Evolutionary conservation across 345 rosid species (phyloP), one percentile per base, ranked within the genome.

Genomic region (Moringa oleifera): DNA sequence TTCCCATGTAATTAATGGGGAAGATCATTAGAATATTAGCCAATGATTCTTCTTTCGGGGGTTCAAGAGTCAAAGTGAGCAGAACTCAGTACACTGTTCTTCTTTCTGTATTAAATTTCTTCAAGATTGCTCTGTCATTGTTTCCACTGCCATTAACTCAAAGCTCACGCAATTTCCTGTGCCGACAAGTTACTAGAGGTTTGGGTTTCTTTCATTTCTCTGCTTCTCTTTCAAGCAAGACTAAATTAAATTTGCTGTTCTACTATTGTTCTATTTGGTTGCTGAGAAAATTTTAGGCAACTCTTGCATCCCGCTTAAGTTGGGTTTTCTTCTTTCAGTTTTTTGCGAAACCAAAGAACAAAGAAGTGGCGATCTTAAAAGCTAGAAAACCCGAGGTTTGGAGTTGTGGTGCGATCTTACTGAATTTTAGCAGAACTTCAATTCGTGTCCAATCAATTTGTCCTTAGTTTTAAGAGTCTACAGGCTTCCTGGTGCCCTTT

Each of bases 201-300:
- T 4, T 5, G 47, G 47, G 47, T 41, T 41, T 41, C 13, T 11
- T 41, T 4, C 17, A 5, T 41, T 41, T 11, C 17, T 41, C 12
- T 41, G 17, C 13, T 41, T 41, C 47, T 41, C 47, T 5, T 41
- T 41, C 12, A 5, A 41, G 47, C 12, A 33, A 4, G 37, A 33
- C 12, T 41, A 21, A 1, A 2, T 20, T 37, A 8, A 22, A 59
- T 15, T 21, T 23, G 20, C 47, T 57, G 12, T 20, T 58, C 12
- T 7, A 41, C 0, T 18, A 49, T 41, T 51, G 11, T 16, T 25
- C 19, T 25, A 61, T 41, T 56, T 71, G 58, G 67, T 37, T 56
- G 31, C 58, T 31, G 28, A 21, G 63, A 45, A 61, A 41, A 51
- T 58, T 36, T 37, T 33, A n/a, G 41, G 21, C 1, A 28, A 50